phyloP scores from a whole-genome alignment of 2,329 filamentous ascomycete genomes.

The Scytalidium lignicola region DNA sequence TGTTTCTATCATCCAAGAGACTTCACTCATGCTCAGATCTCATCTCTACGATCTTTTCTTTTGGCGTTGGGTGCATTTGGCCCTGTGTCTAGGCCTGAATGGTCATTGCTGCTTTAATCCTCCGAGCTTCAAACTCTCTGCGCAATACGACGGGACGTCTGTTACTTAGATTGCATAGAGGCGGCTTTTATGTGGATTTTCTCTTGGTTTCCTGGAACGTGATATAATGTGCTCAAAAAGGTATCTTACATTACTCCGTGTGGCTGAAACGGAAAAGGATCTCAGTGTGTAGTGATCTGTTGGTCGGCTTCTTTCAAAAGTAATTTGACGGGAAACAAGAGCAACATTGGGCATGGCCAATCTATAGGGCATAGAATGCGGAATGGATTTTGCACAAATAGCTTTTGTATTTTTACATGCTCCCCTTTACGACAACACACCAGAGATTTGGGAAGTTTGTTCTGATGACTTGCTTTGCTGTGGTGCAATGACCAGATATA shows the following conservation, averaged over 20 bases:
- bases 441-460: not conserved
- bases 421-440: constrained; percentile 11
- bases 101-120: constrained; percentile 12
- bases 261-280: constrained; percentile 1
- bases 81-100: constrained; percentile 21
- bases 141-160: constrained; percentile 7
- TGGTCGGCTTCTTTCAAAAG: constrained; percentile 4
- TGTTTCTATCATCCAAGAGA: not conserved
- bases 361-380: constrained; percentile 14
- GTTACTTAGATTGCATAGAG: constrained; percentile 21
- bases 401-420: constrained; percentile 19
- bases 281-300: constrained; percentile 7
- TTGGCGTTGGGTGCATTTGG: constrained; percentile 3
- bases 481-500: not conserved
- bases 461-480: not conserved
- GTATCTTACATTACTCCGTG: not conserved
- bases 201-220: constrained; percentile 5
- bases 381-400: constrained; percentile 9
- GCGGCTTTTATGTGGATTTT: constrained; percentile 20
- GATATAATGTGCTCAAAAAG: constrained; percentile 3
- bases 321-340: not conserved
- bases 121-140: constrained; percentile 9
- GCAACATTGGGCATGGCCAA: constrained; percentile 7
- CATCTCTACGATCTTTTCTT: not conserved
- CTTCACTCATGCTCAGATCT: not conserved